Evolutionary conservation across 164 flowering plant genomes (phyloP), one percentile per base, ranked within the genome.

Genomic region (Liquidambar formosana): DNA sequence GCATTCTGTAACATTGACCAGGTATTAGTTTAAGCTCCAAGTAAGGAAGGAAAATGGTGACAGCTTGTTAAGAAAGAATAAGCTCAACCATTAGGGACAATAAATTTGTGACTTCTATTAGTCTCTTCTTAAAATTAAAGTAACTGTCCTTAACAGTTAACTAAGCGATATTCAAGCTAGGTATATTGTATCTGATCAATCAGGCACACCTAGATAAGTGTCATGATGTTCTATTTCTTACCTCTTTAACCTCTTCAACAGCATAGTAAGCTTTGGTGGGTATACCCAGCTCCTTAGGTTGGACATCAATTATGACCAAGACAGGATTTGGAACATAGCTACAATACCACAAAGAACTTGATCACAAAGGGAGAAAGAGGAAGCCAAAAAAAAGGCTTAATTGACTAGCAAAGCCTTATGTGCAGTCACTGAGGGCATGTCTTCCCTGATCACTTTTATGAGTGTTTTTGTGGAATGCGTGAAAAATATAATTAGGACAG

Each of bases 221-320:
- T 8, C 15, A 43, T 0, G 21, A 4, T 43, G 13, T 3, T 38
- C 5, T 12, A 44, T 22, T 4, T 14, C 33, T 45, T 77, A 92
- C 99, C 97, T 96, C 98, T 76, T 93, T 92, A 51, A 96, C 97
- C 77, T 96, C 99, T 80, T 96, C 98, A 66, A 96, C 95, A 74
- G 88, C 92, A 78, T 76, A 96, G 78, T 96, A 93, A 23, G 99
- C 99, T 73, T 93, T 92, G 11, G 97, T 92, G 63, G 99, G 99
- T 64, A 93, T 88, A 73, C 98, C 99, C 44, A 96, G 80, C 80
- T 96, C 97, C 75, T 86, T 89, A 27, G 98, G 99, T 73, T 96
- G 97, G 57, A 96, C 99, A 79, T 96, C 99, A 66, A 96, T 92
- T 18, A 96, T 96, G 59, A 96, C 99, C 84, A 96, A 79, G 14